Evolutionary conservation across 2,329 filamentous ascomycete genomes (phyloP), one percentile per base, ranked within the genome.

Genomic region (Myriosclerotinia duriaeana): DNA sequence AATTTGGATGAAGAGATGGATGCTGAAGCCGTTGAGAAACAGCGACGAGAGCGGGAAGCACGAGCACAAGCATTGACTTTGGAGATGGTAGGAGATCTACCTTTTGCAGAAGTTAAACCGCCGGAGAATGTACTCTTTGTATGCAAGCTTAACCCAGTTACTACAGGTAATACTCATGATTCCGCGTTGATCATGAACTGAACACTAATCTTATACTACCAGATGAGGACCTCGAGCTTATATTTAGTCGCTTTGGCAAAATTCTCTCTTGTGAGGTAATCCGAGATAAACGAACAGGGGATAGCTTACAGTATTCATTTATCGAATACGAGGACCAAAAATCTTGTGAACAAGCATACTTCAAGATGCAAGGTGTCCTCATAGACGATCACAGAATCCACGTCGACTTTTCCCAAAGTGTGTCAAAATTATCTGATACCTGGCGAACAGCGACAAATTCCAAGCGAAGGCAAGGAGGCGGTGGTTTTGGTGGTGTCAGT

Each of bases 341-440:
- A 71, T 91, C 94, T 64, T 98, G 95, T 77, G 95, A 99, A 79
- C 87, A 91, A 63, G 95, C 95, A 3, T 99, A 97, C 76, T 95
- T 96, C 81, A 99, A 99, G 80, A 99, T 99, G 95, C 93, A 99
- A 77, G 92, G 90, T 2, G 94, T 98, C 1, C 81, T 99, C 65
- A 98, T 99, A 71, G 95, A 99, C 74, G 95, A 99, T 74, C 91
- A 97, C 71, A 89, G 95, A 53, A 99, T 99, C 70, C 95, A 99
- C 76, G 95, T 99, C 66, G 95, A 99, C 79, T 99, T 99, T 78
- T 97, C 93, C 14, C 95, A 99, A 80, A 97, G 92, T 76, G 95
- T 93, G 69, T 86, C 88, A 69, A 94, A 92, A 76, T 80, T 99
- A 9, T 95, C 92, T 55, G 92, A 96, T 69, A 88, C 89, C 20